A percentile compares a stretch with the other conserved stretches of the same genome.
phyloP scores from a whole-genome alignment of 495 filamentous ascomycete species.

The Penicillium pulvis region DNA sequence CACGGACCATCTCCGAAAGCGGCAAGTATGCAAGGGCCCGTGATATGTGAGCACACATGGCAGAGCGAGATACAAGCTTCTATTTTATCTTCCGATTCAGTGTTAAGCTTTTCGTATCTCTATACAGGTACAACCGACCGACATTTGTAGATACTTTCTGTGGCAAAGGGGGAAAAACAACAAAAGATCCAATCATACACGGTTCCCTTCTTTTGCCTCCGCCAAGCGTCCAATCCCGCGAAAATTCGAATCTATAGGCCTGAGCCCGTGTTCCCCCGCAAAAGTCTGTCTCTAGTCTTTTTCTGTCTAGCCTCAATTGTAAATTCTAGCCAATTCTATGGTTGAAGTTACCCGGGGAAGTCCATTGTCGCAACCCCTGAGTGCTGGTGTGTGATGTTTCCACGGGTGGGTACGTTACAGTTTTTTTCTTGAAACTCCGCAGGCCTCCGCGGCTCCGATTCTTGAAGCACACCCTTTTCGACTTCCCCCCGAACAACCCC shows the following conservation, averaged over 20 bases:
- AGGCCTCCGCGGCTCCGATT: conserved; percentile 13
- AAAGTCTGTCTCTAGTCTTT: conserved; percentile 10
- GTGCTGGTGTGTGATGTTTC: conserved; percentile 26
- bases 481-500: conserved; percentile 5
- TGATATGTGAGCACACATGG: too few relatives aligned
- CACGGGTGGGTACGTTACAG: conserved; percentile 23
- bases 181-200: neutral
- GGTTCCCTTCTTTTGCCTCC: conserved; percentile 3
- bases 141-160: neutral
- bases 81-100: too few relatives aligned
- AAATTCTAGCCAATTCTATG: conserved; percentile 2
- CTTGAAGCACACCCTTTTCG: conserved; percentile 6
- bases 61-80: too few relatives aligned
- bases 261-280: conserved; percentile 21
- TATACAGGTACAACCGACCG: neutral
- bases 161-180: neutral
- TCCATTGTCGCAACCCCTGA: conserved; percentile 15
- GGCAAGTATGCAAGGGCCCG: neutral
- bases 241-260: conserved; percentile 24
- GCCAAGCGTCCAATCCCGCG: conserved; percentile 24
- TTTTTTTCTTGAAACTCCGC: conserved; percentile 23
- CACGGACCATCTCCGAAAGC: neutral
- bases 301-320: conserved; percentile 16
- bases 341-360: conserved; percentile 1
- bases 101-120: neutral